Evolutionary conservation across 2,329 filamentous ascomycete genomes (phyloP).

Genomic region (Diaporthe citri): DNA sequence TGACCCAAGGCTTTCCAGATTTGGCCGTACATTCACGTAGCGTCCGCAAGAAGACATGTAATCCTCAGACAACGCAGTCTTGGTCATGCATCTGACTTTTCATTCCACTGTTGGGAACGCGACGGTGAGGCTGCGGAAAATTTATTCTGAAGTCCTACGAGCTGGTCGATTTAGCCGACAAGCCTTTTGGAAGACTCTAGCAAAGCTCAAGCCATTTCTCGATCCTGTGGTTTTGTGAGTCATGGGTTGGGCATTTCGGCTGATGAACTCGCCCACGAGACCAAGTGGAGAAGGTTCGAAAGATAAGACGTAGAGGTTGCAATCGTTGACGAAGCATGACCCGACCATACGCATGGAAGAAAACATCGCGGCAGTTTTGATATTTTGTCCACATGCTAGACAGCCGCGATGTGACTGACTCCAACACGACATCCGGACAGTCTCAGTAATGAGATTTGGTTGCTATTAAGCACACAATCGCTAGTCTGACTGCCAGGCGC

Average conservation of each 20-base stretch:
- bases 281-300: too few species aligned
- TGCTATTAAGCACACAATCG: not conserved
- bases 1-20: too few species aligned
- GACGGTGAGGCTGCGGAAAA: not conserved
- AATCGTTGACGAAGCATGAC: too few species aligned
- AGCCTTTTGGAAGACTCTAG: too few species aligned
- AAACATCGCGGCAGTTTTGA: too few species aligned
- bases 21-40: not conserved
- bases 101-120: too few species aligned
- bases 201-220: not conserved
- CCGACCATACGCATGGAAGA: too few species aligned
- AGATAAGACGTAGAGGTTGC: not conserved
- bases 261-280: too few species aligned
- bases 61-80: not conserved
- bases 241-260: not conserved
- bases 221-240: not conserved
- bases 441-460: too few species aligned
- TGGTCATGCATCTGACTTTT: not conserved
- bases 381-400: too few species aligned
- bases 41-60: not conserved
- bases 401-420: not conserved
- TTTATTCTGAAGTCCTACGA: too few species aligned
- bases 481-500: not conserved
- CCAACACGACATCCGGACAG: rapidly evolving
- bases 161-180: too few species aligned